Percentiles rank a stretch among this genome's conserved stretches.
These are phyloP conservation scores for Suhomyces pyralidae DNA, from an alignment of 805 yeast species.

Conservation along the genomic window DNA sequence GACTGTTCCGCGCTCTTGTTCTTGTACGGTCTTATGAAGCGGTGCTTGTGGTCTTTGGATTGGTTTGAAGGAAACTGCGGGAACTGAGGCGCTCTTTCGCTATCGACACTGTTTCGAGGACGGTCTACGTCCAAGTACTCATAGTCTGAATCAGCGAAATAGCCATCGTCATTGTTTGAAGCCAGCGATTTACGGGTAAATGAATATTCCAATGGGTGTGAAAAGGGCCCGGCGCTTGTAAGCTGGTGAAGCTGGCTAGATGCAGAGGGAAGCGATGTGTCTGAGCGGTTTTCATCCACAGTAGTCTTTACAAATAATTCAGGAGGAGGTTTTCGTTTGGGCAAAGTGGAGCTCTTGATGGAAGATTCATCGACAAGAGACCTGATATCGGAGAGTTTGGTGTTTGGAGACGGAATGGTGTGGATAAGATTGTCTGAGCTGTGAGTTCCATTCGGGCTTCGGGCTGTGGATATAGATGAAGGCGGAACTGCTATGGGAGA, in stretches of 20 bases:
- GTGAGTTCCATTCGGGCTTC: slow-evolving; percentile 19
- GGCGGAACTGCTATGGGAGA: slow-evolving; percentile 28
- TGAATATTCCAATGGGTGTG: background rate
- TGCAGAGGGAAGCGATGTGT: background rate
- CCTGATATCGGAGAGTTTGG: slow-evolving; percentile 6
- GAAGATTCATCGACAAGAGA: slow-evolving; percentile 1
- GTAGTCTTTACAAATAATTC: slow-evolving; percentile 2
- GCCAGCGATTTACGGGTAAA: slow-evolving; percentile 10
- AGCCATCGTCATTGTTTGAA: slow-evolving; percentile 8
- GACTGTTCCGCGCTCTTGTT: slow-evolving; percentile 2
- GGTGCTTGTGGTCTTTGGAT: slow-evolving; percentile 10
- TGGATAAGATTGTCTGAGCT: slow-evolving; percentile 19
- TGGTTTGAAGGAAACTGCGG: slow-evolving; percentile 35
- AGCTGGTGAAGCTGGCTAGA: background rate
- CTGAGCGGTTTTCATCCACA: background rate
- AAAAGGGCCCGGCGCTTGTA: background rate
- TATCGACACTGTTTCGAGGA: slow-evolving; percentile 1
- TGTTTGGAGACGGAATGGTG: slow-evolving; percentile 5
- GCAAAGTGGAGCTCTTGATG: background rate
- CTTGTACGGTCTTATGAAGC: slow-evolving; percentile 21
- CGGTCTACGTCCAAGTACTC: slow-evolving; percentile 2
- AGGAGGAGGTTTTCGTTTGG: slow-evolving; percentile 32
- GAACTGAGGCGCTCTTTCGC: slow-evolving; percentile 9
- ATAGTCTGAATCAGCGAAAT: slow-evolving; percentile 3
- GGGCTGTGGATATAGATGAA: slow-evolving; percentile 27